A percentile compares a stretch with the other conserved stretches of the same genome.
Conservation (phyloP, 192 early-diverging fungal genomes). For the Borealophlyctis nickersoniae region DNA sequence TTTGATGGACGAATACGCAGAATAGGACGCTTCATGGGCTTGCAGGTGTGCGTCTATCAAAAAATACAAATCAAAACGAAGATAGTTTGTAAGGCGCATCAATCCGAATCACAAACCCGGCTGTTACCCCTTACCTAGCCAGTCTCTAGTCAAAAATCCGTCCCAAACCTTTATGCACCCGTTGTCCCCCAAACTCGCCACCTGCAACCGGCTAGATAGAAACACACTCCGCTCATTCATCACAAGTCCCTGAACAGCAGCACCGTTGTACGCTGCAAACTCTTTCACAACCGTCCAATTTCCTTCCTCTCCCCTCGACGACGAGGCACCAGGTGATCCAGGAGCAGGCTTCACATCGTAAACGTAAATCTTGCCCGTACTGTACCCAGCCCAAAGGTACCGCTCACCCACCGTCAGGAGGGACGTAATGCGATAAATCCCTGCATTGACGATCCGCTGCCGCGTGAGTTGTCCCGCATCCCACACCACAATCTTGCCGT, state of each 20-base stretch:
- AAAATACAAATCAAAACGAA: background rate
- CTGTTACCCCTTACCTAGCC: conserved; percentile 48
- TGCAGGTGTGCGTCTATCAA: conserved; percentile 57
- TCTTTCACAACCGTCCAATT: conserved; percentile 44
- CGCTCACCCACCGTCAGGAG: conserved; percentile 61
- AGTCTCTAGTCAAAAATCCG: conserved; percentile 67
- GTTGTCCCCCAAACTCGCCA: conserved; percentile 58
- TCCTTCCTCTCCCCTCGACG: background rate
- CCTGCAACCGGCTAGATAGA: conserved; percentile 44
- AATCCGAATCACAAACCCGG: conserved; percentile 14
- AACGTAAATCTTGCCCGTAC: conserved; percentile 74
- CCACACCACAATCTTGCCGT: conserved; percentile 76
- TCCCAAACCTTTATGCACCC: conserved; percentile 75
- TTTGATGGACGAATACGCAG: conserved; percentile 59
- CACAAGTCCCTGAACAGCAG: conserved; percentile 45
- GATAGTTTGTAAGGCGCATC: no score
- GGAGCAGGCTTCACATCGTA: conserved; percentile 52
- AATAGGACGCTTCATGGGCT: conserved; percentile 58
- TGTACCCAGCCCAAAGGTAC: conserved; percentile 71
- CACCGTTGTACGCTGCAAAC: conserved; percentile 61
- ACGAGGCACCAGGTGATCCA: no score
- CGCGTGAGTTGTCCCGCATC: conserved; percentile 45
- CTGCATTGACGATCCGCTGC: conserved; percentile 44
- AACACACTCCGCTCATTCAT: conserved; percentile 58
- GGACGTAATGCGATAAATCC: conserved; percentile 65